Evolutionary conservation across 176 grass and related monocot species (phyloP).

Genomic region (Luzula sylvatica): DNA sequence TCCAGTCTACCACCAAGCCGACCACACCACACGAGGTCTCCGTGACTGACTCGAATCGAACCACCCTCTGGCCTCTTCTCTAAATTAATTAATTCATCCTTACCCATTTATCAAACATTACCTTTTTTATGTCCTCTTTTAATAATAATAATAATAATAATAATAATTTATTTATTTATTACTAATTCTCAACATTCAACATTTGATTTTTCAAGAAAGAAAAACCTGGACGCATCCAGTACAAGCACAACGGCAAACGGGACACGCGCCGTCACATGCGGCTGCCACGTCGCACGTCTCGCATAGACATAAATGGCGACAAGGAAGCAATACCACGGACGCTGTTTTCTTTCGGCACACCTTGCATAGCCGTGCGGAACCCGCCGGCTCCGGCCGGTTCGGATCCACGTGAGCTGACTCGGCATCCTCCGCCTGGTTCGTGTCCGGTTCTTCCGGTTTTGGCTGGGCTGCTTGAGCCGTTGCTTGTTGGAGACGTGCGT

Average conservation of each 20-base stretch:
- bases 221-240: conserved; percentile 59
- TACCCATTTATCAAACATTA: conserved; percentile 4
- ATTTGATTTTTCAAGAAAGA: conserved; percentile 32
- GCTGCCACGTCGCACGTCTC: conserved; percentile 35
- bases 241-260: conserved; percentile 40
- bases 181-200: too few species aligned
- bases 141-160: not conserved
- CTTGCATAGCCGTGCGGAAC: conserved; percentile 34
- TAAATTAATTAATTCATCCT: not conserved
- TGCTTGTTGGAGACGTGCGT: conserved; percentile 52
- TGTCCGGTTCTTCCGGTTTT: conserved; percentile 9
- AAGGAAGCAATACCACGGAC: conserved; percentile 57
- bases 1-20: too few species aligned
- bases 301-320: conserved; percentile 91
- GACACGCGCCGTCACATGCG: conserved; percentile 9
- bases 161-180: not conserved
- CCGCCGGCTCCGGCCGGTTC: conserved; percentile 26
- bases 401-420: conserved; percentile 50
- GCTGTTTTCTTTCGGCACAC: conserved; percentile 21
- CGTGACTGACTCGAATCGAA: not conserved
- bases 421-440: conserved; percentile 33
- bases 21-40: not conserved
- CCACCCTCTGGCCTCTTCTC: too few species aligned
- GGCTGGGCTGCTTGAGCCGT: conserved; percentile 24
- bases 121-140: conserved; percentile 8